Evolutionary conservation across 331 rosid species (phyloP), one percentile per base, ranked within the genome.

Genomic region (Malus hybrid): DNA sequence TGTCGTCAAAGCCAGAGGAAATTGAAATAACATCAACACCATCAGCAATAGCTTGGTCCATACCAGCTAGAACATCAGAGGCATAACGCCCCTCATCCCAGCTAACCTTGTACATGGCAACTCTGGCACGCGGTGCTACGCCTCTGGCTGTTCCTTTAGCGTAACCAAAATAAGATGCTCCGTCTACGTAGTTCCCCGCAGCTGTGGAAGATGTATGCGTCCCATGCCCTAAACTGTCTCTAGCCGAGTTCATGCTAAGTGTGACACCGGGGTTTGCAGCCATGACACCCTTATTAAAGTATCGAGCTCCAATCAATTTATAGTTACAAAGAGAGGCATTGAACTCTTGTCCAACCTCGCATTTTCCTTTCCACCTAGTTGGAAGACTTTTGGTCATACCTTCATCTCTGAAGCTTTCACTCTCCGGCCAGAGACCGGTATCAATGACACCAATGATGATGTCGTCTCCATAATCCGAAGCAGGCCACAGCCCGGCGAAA

Each of bases 21-120:
- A 89, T 84, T 0, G 87, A 88, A 74, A 90, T 88, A 1, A 86
- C 87, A 71, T 87, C 90, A 2, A 87, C 95, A 12, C 92, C 92
- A 48, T 87, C 90, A 44, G 70, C 79, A 66, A 86, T 84, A 0
- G 92, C 90, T 68, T 86, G 86, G 72, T 89, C 89, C 75, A 86
- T 84, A 11, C 83, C 92, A 0, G 90, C 89, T 12, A 88, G 77
- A 63, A 85, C 87, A 78, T 89, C 92, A 3, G 92, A 89, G 62
- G 87, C 75, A 4, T 36, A 71, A 0, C 80, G 77, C 0, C 89
- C 90, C 9, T 88, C 90, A 0, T 57, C 62, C 92, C 92, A 86
- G 6, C 55, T 3, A 14, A 83, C 88, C 71, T 84, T 86, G 67
- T 84, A 87, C 66, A 82, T 82, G 6, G 90, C 89, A 24, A 89